A percentile compares a stretch with the other conserved stretches of the same genome.
phyloP scores from a whole-genome alignment of 257 asterid genomes.

The Penstemon davidsonii region DNA sequence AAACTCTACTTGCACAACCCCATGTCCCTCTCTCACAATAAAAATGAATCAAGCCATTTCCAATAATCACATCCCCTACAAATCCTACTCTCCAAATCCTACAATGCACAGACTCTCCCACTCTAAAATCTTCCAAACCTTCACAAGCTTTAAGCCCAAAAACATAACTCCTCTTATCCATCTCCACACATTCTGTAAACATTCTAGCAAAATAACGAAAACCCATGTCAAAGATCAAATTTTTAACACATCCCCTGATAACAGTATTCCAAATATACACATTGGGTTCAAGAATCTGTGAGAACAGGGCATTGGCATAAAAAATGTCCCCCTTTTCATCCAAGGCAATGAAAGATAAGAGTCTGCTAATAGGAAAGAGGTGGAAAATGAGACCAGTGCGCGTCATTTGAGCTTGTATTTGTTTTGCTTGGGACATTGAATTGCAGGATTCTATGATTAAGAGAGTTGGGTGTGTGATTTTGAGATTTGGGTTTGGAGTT shows the following conservation, averaged over 20 bases:
- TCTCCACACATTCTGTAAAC: constrained; percentile 51
- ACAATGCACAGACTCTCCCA: constrained; percentile 55
- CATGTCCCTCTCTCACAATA: constrained; percentile 50
- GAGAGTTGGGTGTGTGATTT: constrained; percentile 71
- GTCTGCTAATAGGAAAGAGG: constrained; percentile 71
- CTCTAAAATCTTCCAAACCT: constrained; percentile 40
- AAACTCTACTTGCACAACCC: constrained; percentile 43
- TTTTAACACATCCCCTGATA: constrained; percentile 63
- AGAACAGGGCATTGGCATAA: constrained; percentile 54
- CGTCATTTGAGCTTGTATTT: constrained; percentile 72
- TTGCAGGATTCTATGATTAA: constrained; percentile 75
- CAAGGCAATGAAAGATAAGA: constrained; percentile 61
- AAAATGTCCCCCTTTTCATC: constrained; percentile 53
- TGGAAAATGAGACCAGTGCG: constrained; percentile 68
- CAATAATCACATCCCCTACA: constrained; percentile 53
- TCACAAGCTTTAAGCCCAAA: constrained; percentile 64
- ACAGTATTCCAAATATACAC: constrained; percentile 79
- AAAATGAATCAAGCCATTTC: constrained; percentile 70
- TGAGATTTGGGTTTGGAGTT: constrained; percentile 48
- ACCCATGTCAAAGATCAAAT: constrained; percentile 43
- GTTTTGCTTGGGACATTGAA: constrained; percentile 68
- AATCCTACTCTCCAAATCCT: constrained; percentile 70
- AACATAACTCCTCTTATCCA: constrained; percentile 72
- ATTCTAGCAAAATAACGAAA: constrained; percentile 52
- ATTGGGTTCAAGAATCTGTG: constrained; percentile 55